Evolutionary conservation across 2,329 filamentous ascomycete genomes (phyloP).

Genomic region (Fulvia fulva): DNA sequence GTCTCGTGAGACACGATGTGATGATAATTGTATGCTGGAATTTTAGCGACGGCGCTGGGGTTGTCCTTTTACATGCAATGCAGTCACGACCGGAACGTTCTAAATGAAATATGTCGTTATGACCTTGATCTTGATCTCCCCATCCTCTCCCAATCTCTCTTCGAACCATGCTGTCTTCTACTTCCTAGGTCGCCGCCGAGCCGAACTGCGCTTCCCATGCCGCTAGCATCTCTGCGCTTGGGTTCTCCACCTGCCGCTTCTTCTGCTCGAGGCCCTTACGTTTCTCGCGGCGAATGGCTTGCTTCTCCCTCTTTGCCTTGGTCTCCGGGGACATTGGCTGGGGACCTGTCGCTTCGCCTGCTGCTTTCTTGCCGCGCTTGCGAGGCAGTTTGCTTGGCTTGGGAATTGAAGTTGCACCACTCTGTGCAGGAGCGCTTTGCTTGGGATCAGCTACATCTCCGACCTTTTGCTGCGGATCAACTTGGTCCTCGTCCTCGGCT

Average conservation of each 20-base stretch:
- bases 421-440: neutral
- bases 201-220: neutral
- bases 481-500: neutral
- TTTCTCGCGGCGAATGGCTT: neutral
- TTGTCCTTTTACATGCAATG: constrained; percentile 1
- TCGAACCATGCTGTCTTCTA: neutral
- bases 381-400: neutral
- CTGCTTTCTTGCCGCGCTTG: neutral
- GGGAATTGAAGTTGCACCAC: neutral
- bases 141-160: neutral
- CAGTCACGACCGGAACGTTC: neutral
- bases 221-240: neutral
- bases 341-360: neutral
- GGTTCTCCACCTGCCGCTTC: neutral
- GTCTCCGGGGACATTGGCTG: neutral
- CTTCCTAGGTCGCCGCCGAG: neutral
- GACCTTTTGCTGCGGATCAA: neutral
- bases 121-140: neutral
- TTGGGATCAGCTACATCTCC: neutral
- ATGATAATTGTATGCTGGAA: constrained; percentile 9
- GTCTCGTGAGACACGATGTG: constrained; percentile 14
- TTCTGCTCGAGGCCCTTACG: neutral
- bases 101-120: constrained; percentile 1
- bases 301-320: neutral
- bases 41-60: constrained; percentile 26